Percentiles rank a stretch among this genome's conserved stretches.
phyloP scores from a whole-genome alignment of 2,329 filamentous ascomycete genomes.

The Aquanectria penicillioides region DNA sequence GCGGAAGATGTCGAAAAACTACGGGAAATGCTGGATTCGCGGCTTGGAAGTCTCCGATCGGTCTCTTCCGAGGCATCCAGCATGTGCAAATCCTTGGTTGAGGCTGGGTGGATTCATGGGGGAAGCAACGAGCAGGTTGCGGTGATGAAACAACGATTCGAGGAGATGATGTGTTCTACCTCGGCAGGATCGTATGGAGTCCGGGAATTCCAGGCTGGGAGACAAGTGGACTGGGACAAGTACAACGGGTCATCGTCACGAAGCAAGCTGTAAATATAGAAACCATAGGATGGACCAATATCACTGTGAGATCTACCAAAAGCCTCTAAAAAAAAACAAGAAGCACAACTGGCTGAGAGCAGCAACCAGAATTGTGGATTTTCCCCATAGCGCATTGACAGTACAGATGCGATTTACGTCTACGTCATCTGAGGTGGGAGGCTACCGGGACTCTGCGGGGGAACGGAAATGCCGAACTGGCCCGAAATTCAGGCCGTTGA shows the following conservation, averaged over 20 bases:
- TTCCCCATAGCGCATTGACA: too few relatives aligned
- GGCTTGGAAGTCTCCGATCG: constrained; percentile 34
- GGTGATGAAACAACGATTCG: constrained; percentile 26
- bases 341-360: too few relatives aligned
- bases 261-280: constrained; percentile 14
- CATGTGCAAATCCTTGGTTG: constrained; percentile 48
- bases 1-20: constrained; percentile 23
- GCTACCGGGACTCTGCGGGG: too few relatives aligned
- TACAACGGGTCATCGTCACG: not conserved
- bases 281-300: too few relatives aligned
- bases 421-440: too few relatives aligned
- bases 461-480: too few relatives aligned
- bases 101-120: constrained; percentile 37
- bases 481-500: too few relatives aligned
- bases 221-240: constrained; percentile 32
- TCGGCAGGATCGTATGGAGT: constrained; percentile 23
- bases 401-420: too few relatives aligned
- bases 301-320: too few relatives aligned
- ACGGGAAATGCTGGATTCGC: constrained; percentile 31
- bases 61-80: constrained; percentile 43
- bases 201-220: constrained; percentile 29
- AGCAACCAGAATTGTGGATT: too few relatives aligned
- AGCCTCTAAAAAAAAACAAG: too few relatives aligned
- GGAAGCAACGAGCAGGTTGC: constrained; percentile 13
- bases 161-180: constrained; percentile 31